phyloP scores from a whole-genome alignment of 352 stramenopile species.

The Blastocystis sp. region DNA sequence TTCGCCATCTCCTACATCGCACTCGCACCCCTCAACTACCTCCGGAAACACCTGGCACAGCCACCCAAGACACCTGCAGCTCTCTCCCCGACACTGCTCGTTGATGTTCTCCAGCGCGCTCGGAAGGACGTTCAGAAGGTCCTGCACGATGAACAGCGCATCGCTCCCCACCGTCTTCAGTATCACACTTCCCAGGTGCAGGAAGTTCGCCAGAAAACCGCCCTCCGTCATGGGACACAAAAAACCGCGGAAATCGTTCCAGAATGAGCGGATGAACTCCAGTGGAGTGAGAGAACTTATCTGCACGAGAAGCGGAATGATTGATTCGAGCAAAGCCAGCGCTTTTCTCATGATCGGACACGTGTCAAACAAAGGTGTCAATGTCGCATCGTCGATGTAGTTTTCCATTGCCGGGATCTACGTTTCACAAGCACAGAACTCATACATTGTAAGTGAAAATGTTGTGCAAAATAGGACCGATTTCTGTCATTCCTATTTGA shows the following conservation, averaged over 20 bases:
- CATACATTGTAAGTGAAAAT: slow-evolving; percentile 19
- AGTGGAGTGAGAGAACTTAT: background rate
- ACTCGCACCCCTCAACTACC: background rate
- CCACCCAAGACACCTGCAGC: slow-evolving; percentile 10
- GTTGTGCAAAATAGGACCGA: background rate
- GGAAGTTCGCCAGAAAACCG: background rate
- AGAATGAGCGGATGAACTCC: background rate
- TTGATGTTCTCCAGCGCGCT: background rate
- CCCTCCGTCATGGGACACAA: background rate
- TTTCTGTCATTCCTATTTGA: background rate
- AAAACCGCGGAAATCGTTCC: background rate
- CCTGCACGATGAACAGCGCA: background rate
- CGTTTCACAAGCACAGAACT: background rate
- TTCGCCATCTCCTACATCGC: background rate
- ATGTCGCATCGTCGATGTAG: background rate
- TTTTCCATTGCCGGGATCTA: slow-evolving; percentile 1
- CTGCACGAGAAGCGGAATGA: background rate
- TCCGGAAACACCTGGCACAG: background rate
- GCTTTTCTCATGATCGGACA: background rate
- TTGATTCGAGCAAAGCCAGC: background rate
- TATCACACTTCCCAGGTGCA: background rate
- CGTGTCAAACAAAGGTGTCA: background rate
- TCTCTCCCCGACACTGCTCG: background rate
- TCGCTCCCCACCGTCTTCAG: background rate
- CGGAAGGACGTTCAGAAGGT: background rate